phyloP scores from a whole-genome alignment of 2,329 filamentous ascomycete genomes.

The Cercospora sojina region DNA sequence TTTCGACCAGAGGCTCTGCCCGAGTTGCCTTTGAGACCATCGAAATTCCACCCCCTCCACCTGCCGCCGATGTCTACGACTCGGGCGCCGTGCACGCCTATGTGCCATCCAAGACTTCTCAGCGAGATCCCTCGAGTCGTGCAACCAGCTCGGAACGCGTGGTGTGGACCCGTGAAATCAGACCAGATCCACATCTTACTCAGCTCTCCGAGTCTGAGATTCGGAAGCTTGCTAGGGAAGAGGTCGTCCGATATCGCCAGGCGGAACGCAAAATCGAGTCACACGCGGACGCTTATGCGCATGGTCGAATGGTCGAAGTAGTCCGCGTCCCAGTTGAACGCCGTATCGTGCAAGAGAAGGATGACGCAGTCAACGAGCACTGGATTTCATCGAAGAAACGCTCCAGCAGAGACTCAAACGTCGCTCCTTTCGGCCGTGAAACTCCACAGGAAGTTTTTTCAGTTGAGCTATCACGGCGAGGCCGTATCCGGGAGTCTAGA shows the following conservation, averaged over 20 bases:
- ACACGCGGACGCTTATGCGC: constrained; percentile 34
- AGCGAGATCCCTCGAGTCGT: not conserved
- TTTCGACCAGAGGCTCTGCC: not conserved
- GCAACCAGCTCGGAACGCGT: not conserved
- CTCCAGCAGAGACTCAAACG: constrained; percentile 11
- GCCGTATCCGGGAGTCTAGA: not conserved
- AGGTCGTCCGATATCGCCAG: constrained; percentile 37
- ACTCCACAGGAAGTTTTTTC: not conserved
- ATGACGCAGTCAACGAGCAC: constrained; percentile 17
- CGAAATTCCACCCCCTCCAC: constrained; percentile 19
- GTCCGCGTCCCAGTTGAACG: constrained; percentile 27
- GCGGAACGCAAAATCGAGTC: constrained; percentile 37
- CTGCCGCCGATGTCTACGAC: not conserved
- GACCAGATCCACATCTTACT: not conserved
- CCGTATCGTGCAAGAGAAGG: constrained; percentile 28
- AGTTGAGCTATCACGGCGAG: not conserved
- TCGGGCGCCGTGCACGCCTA: not conserved
- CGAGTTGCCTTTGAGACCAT: constrained; percentile 8
- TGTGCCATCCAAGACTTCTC: not conserved
- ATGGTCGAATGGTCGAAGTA: constrained; percentile 33
- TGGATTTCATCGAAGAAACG: constrained; percentile 18
- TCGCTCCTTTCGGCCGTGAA: not conserved
- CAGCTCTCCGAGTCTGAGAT: constrained; percentile 27
- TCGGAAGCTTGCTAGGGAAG: constrained; percentile 37
- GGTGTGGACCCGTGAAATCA: not conserved